Evolutionary conservation across 768 basidiomycete genomes (phyloP).

Genomic region (Hemileccinum impolitum): DNA sequence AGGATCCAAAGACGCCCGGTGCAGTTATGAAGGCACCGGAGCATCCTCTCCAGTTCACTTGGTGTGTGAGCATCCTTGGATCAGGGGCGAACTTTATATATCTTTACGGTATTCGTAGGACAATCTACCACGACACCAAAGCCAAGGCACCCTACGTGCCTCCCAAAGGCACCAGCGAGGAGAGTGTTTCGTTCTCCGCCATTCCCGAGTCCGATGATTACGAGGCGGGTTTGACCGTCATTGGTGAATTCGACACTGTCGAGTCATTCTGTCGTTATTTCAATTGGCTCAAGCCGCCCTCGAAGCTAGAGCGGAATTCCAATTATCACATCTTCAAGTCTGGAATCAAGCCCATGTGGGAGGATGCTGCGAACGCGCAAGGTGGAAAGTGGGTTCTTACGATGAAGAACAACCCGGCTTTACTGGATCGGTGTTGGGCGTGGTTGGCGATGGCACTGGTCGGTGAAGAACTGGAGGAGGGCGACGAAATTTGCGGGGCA

Average conservation of each 20-base stretch:
- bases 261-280: slow-evolving; percentile 89
- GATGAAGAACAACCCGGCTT: slow-evolving; percentile 76
- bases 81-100: slow-evolving; percentile 1
- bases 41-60: slow-evolving; percentile 81
- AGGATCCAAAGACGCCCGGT: slow-evolving; percentile 81
- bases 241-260: slow-evolving; percentile 89
- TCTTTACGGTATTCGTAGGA: slow-evolving; percentile 47
- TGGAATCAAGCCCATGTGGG: slow-evolving; percentile 97
- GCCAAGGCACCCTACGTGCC: slow-evolving; percentile 47
- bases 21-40: slow-evolving; percentile 65
- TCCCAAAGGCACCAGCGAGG: slow-evolving; percentile 17
- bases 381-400: slow-evolving; percentile 96
- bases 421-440: slow-evolving; percentile 86
- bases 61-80: slow-evolving; percentile 43
- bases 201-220: slow-evolving; percentile 71
- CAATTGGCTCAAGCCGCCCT: slow-evolving; percentile 93
- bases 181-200: slow-evolving; percentile 30
- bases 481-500: slow-evolving; percentile 76
- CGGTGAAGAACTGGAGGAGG: slow-evolving; percentile 58
- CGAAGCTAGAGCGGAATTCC: slow-evolving; percentile 81
- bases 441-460: slow-evolving; percentile 92
- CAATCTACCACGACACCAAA: slow-evolving; percentile 88
- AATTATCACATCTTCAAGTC: slow-evolving; percentile 96
- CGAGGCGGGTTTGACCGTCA: slow-evolving; percentile 80
- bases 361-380: slow-evolving; percentile 85